phyloP scores from a whole-genome alignment of 2,329 filamentous ascomycete genomes.

The Cladosporium sp. region DNA sequence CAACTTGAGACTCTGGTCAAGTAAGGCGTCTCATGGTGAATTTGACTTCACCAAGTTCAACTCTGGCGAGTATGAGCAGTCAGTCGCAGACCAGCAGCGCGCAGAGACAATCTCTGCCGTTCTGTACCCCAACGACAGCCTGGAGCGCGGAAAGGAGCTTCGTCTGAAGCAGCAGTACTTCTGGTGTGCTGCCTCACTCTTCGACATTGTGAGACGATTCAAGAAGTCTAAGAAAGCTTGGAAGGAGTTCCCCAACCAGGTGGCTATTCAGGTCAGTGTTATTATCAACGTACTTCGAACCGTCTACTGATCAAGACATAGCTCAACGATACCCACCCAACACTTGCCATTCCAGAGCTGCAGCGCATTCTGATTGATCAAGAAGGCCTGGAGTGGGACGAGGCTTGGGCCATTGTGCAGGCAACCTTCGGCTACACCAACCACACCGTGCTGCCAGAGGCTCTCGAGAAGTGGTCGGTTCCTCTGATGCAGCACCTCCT shows the following conservation, averaged over 20 bases:
- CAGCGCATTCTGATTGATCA: constrained; percentile 87
- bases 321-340: constrained; percentile 96
- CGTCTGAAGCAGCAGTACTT: constrained; percentile 99
- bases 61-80: constrained; percentile 94
- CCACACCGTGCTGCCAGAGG: constrained; percentile 95
- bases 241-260: constrained; percentile 88
- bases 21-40: constrained; percentile 92
- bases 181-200: constrained; percentile 95
- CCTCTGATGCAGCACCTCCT: constrained; percentile 87
- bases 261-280: constrained; percentile 68
- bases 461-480: constrained; percentile 97
- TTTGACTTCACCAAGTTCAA: constrained; percentile 99
- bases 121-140: constrained; percentile 94
- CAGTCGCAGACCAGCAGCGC: constrained; percentile 94
- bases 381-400: constrained; percentile 89
- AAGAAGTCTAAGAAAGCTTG: constrained; percentile 93
- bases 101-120: constrained; percentile 99
- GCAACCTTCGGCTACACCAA: constrained; percentile 91
- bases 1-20: constrained; percentile 95
- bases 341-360: constrained; percentile 90
- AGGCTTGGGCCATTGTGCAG: constrained; percentile 71
- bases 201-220: constrained; percentile 95
- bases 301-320: not conserved
- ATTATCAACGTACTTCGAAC: too few species aligned
- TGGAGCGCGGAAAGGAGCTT: constrained; percentile 93